Conservation (phyloP, 352 stramenopile species). For the Phytophthora idaei region DNA sequence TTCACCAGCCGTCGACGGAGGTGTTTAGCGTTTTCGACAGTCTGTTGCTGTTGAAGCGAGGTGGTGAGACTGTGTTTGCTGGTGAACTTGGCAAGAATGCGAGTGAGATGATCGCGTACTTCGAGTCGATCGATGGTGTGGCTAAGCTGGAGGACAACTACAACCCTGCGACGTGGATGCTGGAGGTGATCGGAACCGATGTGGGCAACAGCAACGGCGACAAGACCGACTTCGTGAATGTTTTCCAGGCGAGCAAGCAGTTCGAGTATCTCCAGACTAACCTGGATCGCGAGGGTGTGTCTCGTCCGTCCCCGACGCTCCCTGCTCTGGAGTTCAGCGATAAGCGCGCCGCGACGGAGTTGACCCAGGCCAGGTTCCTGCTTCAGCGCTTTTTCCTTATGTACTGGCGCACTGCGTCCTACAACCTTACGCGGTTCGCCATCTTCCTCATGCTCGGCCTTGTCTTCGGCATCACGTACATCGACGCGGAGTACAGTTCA, state of each 20-base stretch:
- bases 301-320: constrained; percentile 25
- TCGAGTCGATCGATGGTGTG: no score
- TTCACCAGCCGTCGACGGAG: constrained; percentile 2
- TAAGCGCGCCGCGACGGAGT: no score
- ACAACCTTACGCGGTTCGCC: constrained; percentile 45
- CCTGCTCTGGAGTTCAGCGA: constrained; percentile 40
- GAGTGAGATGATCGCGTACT: no score
- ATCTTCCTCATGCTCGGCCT: constrained; percentile 19
- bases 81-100: no score
- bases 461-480: constrained; percentile 32
- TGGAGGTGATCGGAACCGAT: background rate
- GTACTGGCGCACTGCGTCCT: constrained; percentile 73
- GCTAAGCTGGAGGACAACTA: no score
- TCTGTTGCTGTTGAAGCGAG: no score
- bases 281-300: constrained; percentile 36
- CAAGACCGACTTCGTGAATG: constrained; percentile 9
- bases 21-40: no score
- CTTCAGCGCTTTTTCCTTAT: constrained; percentile 63
- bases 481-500: constrained; percentile 25
- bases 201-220: constrained; percentile 8
- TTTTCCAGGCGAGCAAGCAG: constrained; percentile 25
- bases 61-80: no score
- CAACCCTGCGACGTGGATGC: no score
- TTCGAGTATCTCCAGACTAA: constrained; percentile 33
- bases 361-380: no score